Evolutionary conservation across 2,329 filamentous ascomycete species (phyloP).

Genomic region (Colletotrichum eleusines): DNA sequence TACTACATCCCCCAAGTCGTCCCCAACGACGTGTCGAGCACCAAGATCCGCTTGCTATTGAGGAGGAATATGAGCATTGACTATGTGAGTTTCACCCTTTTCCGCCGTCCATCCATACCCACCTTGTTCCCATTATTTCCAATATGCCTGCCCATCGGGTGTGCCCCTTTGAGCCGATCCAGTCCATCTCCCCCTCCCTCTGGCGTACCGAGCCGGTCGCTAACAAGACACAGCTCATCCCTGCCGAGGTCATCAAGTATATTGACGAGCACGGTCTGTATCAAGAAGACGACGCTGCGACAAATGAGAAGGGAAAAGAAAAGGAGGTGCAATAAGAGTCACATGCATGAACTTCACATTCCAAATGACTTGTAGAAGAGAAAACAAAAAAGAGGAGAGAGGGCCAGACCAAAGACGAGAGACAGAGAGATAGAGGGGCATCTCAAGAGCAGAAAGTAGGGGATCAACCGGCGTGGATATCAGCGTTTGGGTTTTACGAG

Average conservation of each 20-base stretch:
- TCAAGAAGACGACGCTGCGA: constrained; percentile 55
- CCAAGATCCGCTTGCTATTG: constrained; percentile 43
- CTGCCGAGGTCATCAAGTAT: constrained; percentile 80
- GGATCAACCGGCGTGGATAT: constrained; percentile 32
- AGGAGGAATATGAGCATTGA: constrained; percentile 43
- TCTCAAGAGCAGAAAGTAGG: constrained; percentile 4
- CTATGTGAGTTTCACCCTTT: constrained; percentile 29
- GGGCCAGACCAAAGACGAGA: background rate
- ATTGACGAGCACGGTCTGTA: constrained; percentile 77
- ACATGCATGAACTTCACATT: background rate
- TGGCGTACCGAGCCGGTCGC: background rate
- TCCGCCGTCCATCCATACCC: background rate
- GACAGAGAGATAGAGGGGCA: constrained; percentile 4
- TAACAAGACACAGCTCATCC: constrained; percentile 87
- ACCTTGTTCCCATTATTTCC: background rate
- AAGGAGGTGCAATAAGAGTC: constrained; percentile 33
- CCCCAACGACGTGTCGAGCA: constrained; percentile 76
- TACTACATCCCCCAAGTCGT: constrained; percentile 91
- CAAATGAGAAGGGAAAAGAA: constrained; percentile 37
- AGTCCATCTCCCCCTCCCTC: background rate
- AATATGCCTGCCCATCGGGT: background rate
- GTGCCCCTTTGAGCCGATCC: background rate
- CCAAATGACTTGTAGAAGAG: constrained; percentile 8
- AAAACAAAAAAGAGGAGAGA: constrained; percentile 13
- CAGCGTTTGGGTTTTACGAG: constrained; percentile 38